Base-by-base conservation (phyloP, 192 early-diverging fungal species). In the Coemansia sp. region DNA sequence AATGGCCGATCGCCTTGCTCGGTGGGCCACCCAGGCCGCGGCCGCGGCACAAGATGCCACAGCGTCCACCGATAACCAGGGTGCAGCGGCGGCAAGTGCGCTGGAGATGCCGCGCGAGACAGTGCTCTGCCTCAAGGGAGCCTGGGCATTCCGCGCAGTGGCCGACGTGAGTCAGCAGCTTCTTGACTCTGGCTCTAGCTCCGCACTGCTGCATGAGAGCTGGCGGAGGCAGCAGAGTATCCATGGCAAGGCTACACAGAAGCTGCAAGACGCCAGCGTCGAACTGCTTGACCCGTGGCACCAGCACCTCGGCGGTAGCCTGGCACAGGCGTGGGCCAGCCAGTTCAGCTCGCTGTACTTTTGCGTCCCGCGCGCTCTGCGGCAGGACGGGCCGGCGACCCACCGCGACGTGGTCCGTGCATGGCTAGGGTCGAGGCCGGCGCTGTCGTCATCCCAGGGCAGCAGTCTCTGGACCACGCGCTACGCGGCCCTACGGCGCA, bases 351-450 rank as follows among this genome's bases (percentile, higher is more conserved):
- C 25, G 7, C 39, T 71, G 36, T 71, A 71, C 43, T 64, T 47
- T 17, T 22, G 14, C 27, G 41, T 64, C 20, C 55, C 60, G 3
- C 7, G 2, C 0, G 38, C 28, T 22, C 59, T 62, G 23, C 43
- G 37, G 4, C 7, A 27, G 2, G 56, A 59, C 25, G 42, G 28
- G 3, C 20, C 20, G 3, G 60, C 67, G 0, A 71, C 67, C 14
- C 60, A 51, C 13, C 51, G 52, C 22, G 56, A 71, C 39, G 48
- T 71, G 7, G 55, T 71, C 5, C 23, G 29, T 6, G 67, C 67
- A 2, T 71, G 67, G 67, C 27, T 13, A 3, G 45, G 28, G 23
- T n/a, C n/a, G n/a, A n/a, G n/a, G n/a, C n/a, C n/a, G n/a, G n/a
- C n/a, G n/a, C n/a, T n/a, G n/a, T 26, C 46, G n/a, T 21, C 34